A percentile compares a stretch with the other conserved stretches of the same genome.
Evolutionary conservation across 2,329 filamentous ascomycete genomes (phyloP).

Genomic region (Trichoderma polysporum): DNA sequence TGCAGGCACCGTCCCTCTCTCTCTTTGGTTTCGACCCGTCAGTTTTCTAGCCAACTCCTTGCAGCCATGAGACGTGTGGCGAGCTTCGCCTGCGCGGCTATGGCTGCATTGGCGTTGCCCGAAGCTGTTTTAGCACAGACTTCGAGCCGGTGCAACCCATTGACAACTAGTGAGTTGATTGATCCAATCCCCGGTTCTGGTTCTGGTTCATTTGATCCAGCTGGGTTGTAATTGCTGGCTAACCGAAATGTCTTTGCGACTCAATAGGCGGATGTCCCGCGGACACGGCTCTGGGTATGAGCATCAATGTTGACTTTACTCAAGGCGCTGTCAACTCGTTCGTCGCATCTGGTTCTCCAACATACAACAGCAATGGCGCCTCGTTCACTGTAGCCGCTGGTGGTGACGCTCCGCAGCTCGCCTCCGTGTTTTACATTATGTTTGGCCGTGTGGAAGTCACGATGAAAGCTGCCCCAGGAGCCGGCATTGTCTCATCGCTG

Average conservation of each 20-base stretch:
- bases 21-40: background rate
- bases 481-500: constrained; percentile 88
- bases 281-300: constrained; percentile 77
- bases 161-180: constrained; percentile 35
- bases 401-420: constrained; percentile 83
- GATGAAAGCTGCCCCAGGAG: constrained; percentile 82
- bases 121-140: constrained; percentile 38
- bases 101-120: constrained; percentile 23
- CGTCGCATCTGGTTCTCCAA: constrained; percentile 64
- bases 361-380: constrained; percentile 74
- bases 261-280: constrained; percentile 62
- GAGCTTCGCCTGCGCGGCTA: constrained; percentile 14
- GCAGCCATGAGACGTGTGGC: constrained; percentile 20
- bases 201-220: background rate
- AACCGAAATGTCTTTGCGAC: background rate
- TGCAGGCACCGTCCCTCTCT: background rate
- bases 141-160: constrained; percentile 42
- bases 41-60: background rate
- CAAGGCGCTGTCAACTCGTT: constrained; percentile 78
- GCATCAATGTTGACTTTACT: constrained; percentile 82
- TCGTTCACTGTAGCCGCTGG: constrained; percentile 74
- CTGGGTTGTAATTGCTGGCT: background rate
- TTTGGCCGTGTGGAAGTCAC: constrained; percentile 87
- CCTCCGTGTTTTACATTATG: constrained; percentile 98
- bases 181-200: background rate